Evolutionary conservation across 805 yeast species (phyloP), one percentile per base, ranked within the genome.

Genomic region (Cyberlindnera petersonii): DNA sequence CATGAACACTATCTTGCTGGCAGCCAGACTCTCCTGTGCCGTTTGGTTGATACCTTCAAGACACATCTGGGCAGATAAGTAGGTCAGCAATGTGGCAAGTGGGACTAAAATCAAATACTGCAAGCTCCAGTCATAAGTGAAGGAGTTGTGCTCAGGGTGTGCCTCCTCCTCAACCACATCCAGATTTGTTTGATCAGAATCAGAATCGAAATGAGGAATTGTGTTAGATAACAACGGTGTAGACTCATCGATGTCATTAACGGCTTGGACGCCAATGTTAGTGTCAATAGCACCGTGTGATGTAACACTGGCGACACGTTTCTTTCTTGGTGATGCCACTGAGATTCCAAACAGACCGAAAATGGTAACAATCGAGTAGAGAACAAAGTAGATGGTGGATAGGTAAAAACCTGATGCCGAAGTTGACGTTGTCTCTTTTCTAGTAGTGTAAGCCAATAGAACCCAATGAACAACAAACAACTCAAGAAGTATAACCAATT

Each of bases 91-190:
- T 24, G 73, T 69, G 3, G 79, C 64, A 1, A 82, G 63, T 3
- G 96, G 96, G 11, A 82, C 86, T 14, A 82, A 56, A 2, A 79
- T 45, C 23, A 85, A 48, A 52, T 75, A 86, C 58, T 88, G 95
- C 14, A 86, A 47, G 13, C 81, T 69, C 96, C 96, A 88, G 52
- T 83, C 95, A 54, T 82, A 86, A 28, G 80, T 73, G 33, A 74
- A 71, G 5, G 77, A 73, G 35, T 52, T 46, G 24, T 47, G 50
- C 16, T 43, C 45, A 8, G 60, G 55, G 26, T 42, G 58, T 8
- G 37, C 43, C 18, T 51, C 42, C 28, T 23, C 33, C 13, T 46
- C 33, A 31, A 24, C 35, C 24, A 40, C 40, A 4, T 21, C 18
- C 4, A 5, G 4, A 4, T 28, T 42, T 18, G 19, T 27, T 10